Conservation (phyloP, 1,284 basidiomycete genomes). For the Fomitopsis pinicola region DNA sequence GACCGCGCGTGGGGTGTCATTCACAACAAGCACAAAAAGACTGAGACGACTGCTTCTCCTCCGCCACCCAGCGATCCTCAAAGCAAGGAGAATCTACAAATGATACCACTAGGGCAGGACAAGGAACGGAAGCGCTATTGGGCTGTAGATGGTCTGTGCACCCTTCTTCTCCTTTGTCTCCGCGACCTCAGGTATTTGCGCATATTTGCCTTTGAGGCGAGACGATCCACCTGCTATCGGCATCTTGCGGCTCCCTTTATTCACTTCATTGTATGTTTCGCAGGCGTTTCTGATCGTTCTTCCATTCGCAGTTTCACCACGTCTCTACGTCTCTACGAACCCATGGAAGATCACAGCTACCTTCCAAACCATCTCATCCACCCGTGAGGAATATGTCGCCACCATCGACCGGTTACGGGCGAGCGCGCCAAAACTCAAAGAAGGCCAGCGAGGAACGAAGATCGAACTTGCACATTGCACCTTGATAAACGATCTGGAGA, state of each 20-base stretch:
- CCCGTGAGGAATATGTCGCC: slow-evolving; percentile 63
- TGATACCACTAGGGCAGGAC: slow-evolving; percentile 72
- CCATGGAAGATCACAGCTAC: slow-evolving; percentile 80
- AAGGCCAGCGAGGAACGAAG: slow-evolving; percentile 46
- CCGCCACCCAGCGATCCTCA: slow-evolving; percentile 52
- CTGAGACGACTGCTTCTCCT: slow-evolving; percentile 48
- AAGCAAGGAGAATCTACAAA: slow-evolving; percentile 57
- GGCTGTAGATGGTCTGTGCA: slow-evolving; percentile 76
- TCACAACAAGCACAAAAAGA: slow-evolving; percentile 79
- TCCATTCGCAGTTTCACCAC: slow-evolving; percentile 63
- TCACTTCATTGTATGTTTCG: slow-evolving; percentile 15
- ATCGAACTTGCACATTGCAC: slow-evolving; percentile 52
- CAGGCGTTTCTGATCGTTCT: slow-evolving; percentile 23
- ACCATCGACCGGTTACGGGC: slow-evolving; percentile 58
- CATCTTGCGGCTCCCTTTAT: slow-evolving; percentile 36
- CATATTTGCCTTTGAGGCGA: slow-evolving; percentile 50
- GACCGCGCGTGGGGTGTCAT: slow-evolving; percentile 81
- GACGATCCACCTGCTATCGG: slow-evolving; percentile 34
- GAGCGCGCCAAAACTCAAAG: slow-evolving; percentile 41
- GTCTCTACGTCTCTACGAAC: slow-evolving; percentile 75
- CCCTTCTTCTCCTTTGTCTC: slow-evolving; percentile 31
- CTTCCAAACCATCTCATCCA: slow-evolving; percentile 64
- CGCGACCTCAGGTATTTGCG: slow-evolving; percentile 51
- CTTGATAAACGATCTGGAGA: slow-evolving; percentile 58
- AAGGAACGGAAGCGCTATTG: slow-evolving; percentile 69